Conservation (phyloP, 371 early-diverging fungal species). For the Dinochytrium kinnereticum region DNA sequence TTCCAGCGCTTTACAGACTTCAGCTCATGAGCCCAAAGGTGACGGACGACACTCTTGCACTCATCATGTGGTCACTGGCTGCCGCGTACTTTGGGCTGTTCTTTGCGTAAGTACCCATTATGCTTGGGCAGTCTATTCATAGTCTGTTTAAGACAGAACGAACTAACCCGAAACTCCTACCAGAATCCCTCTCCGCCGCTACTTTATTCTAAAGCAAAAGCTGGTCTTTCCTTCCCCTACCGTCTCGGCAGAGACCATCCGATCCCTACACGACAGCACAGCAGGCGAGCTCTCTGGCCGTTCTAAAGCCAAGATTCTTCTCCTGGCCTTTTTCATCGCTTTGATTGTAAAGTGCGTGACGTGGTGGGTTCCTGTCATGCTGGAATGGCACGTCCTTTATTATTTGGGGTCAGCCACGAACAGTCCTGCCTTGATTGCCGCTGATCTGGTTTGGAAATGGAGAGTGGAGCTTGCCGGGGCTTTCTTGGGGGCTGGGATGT, state of each 20-base stretch:
- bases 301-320: conserved; percentile 60
- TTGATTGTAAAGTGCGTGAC: conserved; percentile 26
- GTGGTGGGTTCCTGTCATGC: conserved; percentile 25
- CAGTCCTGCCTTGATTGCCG: conserved; percentile 1
- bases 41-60: conserved; percentile 41
- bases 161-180: not conserved
- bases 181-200: conserved; percentile 74
- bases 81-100: conserved; percentile 80
- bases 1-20: conserved; percentile 75
- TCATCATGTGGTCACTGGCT: conserved; percentile 23
- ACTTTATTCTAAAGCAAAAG: conserved; percentile 79
- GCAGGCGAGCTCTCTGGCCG: conserved; percentile 50
- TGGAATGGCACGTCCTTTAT: conserved; percentile 14
- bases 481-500: conserved; percentile 74
- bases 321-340: conserved; percentile 44
- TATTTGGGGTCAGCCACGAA: not conserved
- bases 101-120: conserved; percentile 60
- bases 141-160: not conserved
- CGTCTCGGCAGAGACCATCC: conserved; percentile 78
- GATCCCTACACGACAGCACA: conserved; percentile 61
- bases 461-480: conserved; percentile 60
- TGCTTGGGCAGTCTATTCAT: not conserved
- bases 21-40: conserved; percentile 56
- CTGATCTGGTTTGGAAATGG: conserved; percentile 61
- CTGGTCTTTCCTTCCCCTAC: conserved; percentile 86